Base-by-base conservation (phyloP, 2,329 filamentous ascomycete genomes). In the Pyricularia grisea region DNA sequence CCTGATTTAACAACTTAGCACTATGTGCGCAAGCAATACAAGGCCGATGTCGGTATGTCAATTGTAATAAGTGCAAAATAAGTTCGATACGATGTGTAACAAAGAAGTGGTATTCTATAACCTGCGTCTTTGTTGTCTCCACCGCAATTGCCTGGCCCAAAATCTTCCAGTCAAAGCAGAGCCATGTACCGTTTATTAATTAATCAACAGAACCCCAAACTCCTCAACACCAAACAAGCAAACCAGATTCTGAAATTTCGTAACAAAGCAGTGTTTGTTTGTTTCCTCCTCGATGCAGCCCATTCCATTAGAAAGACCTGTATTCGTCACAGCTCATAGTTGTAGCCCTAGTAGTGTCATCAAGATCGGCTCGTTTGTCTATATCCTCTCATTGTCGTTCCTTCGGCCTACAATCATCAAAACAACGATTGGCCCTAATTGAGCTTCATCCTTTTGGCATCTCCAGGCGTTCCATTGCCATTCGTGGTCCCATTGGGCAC, bases 391-490 rank as follows among this genome's bases (percentile, higher is more conserved):
- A 28, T 17, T 14, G 11, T 28, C 30, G 25, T 12, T 6, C 25
- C 25, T 17, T 5, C 25, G 4, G 2, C 25, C 2, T 30, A 7
- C 17, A 12, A 28, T 17, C 27, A 12, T 25, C 23, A 28, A 30
- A 28, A 12, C 14, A 3, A 28, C 6, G 25, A 28, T 28, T 28
- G 25, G 11, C 66, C 25, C 25, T 33, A 70, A 31, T 75, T 74
- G 71, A 78, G 81, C 76, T 81, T 85, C 75, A 85, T 85, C 66
- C 86, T 80, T 75, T 88, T 88, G 2, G 79, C 75, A 68, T 87
- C 86, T 11, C 78, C 61, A 2, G 76, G 78, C 28, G 74, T 76
- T 71, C 71, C 9, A 72, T 74, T 7, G 71, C 71, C n/a, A 66
- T 70, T 71, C 4, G 69, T 71, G 2, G 75, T 69, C 14, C 75